These are phyloP conservation scores for Shiraia sp. DNA, from an alignment of 2,329 filamentous ascomycete genomes.

Conservation along the genomic window DNA sequence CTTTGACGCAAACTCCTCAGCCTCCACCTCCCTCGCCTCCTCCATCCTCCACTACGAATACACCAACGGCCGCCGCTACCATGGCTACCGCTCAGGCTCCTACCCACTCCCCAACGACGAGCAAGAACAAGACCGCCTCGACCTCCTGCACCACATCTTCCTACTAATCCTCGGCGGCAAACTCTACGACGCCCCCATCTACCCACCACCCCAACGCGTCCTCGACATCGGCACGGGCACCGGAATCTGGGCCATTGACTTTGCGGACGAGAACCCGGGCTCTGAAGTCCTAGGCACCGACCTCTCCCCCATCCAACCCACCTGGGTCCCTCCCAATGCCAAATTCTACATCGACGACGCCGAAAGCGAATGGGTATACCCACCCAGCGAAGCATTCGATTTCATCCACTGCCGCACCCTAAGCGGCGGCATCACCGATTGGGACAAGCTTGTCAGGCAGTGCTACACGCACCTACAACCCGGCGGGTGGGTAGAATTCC, in stretches of 20 bases:
- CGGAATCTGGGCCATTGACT: constrained; percentile 47
- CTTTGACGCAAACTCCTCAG: constrained; percentile 29
- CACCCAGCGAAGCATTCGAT: constrained; percentile 39
- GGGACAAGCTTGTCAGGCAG: constrained; percentile 33
- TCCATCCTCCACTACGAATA: constrained; percentile 45
- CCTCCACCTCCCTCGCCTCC: constrained; percentile 41
- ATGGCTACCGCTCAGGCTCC: constrained; percentile 40
- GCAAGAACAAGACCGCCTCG: constrained; percentile 44
- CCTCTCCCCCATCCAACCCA: constrained; percentile 44
- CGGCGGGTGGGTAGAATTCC: constrained; percentile 43
- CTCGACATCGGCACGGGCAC: constrained; percentile 48
- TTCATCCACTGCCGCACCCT: constrained; percentile 41
- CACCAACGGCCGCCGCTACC: constrained; percentile 44
- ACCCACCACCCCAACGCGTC: constrained; percentile 23
- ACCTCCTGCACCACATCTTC: constrained; percentile 46
- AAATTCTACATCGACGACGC: constrained; percentile 50
- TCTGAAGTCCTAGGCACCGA: constrained; percentile 44
- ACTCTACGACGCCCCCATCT: constrained; percentile 40
- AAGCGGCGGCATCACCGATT: constrained; percentile 37
- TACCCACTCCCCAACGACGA: constrained; percentile 46
- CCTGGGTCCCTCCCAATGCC: constrained; percentile 45
- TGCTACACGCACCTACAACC: constrained; percentile 32
- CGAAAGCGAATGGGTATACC: constrained; percentile 45
- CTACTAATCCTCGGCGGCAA: constrained; percentile 41
- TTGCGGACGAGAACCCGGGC: constrained; percentile 41